Evolutionary conservation across 805 yeast genomes (phyloP), one percentile per base, ranked within the genome.

Genomic region (Kregervanrija fluxuum): DNA sequence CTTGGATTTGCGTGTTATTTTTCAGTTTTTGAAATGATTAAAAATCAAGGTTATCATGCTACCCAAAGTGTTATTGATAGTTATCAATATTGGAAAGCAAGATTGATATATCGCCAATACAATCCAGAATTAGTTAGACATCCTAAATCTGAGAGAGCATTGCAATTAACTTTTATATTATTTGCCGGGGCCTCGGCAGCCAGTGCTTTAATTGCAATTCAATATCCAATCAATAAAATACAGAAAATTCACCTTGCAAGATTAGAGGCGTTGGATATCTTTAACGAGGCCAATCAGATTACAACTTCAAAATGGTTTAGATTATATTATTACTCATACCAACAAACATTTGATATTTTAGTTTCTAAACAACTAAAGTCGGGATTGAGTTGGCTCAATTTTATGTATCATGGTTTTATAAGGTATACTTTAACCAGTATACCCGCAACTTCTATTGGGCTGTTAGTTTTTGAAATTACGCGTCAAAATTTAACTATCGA

Each of bases 151-250:
- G 56, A 55, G 30, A 74, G 71, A 47, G 67, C 79, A n/a, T 56
- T 86, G 35, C 79, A 76, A 53, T 81, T 90, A 2, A 60, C 82
- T 1, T 85, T 83, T 58, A 76, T 88, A 4, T 71, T 91, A 30
- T 54, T 83, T 8, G 96, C 95, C 0, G 98, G 98, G 14, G 87
- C 93, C 9, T 70, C 84, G 5, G 96, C 97, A 1, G 91, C 96
- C 0, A 68, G 81, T 14, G 70, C 87, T 0, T 67, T 90, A 15
- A 79, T 90, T 48, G 72, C 81, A 3, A 80, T 90, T 5, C 96
- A 88, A 54, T 88, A 82, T 53, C 98, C 98, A 0, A 68, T 91
- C 32, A 69, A 79, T 17, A 86, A 85, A 60, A 65, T 90, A 34
- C 97, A 91, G 55, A 80, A 79, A 51, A 69, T 90, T 30, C 95